Evolutionary conservation across 306 rosid genomes (phyloP).

Genomic region (Albizia julibrissin): DNA sequence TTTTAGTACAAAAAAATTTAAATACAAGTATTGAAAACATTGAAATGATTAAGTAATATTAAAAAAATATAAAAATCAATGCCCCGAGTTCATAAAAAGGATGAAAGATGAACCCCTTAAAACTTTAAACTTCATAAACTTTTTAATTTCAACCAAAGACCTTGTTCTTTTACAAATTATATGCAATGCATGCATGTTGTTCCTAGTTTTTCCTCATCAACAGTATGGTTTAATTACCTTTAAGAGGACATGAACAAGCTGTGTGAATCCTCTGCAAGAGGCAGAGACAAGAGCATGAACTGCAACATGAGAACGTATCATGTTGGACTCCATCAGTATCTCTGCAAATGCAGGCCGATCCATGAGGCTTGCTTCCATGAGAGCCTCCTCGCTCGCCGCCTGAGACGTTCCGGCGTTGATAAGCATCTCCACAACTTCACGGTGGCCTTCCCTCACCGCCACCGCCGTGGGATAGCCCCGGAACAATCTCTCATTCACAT

Average conservation of each 20-base stretch:
- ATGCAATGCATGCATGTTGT: too few species aligned
- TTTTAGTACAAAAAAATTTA: too few species aligned
- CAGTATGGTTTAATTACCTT: slow-evolving; percentile 44
- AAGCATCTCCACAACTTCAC: slow-evolving; percentile 52
- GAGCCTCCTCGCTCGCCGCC: slow-evolving; percentile 70
- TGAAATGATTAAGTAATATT: too few species aligned
- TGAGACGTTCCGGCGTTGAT: slow-evolving; percentile 59
- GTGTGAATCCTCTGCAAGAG: slow-evolving; percentile 55
- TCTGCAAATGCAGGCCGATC: slow-evolving; percentile 50
- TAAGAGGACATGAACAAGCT: slow-evolving; percentile 59
- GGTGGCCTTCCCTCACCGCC: slow-evolving; percentile 57
- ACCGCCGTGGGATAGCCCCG: slow-evolving; percentile 66
- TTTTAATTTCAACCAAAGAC: too few species aligned
- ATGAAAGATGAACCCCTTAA: too few species aligned
- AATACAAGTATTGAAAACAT: too few species aligned
- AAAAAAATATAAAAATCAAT: too few species aligned
- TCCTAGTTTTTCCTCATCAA: too few species aligned
- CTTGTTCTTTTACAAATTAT: too few species aligned
- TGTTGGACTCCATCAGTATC: slow-evolving; percentile 53
- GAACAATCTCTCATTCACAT: slow-evolving; percentile 59
- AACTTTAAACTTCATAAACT: too few species aligned
- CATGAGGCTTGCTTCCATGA: slow-evolving; percentile 62
- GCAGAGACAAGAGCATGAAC: slow-evolving; percentile 68
- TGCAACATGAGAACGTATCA: slow-evolving; percentile 54
- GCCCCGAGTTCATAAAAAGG: too few species aligned